Percentiles rank a stretch among this genome's conserved stretches.
Conservation (phyloP, 2,329 filamentous ascomycete genomes). For the Thyridium curvatum region DNA sequence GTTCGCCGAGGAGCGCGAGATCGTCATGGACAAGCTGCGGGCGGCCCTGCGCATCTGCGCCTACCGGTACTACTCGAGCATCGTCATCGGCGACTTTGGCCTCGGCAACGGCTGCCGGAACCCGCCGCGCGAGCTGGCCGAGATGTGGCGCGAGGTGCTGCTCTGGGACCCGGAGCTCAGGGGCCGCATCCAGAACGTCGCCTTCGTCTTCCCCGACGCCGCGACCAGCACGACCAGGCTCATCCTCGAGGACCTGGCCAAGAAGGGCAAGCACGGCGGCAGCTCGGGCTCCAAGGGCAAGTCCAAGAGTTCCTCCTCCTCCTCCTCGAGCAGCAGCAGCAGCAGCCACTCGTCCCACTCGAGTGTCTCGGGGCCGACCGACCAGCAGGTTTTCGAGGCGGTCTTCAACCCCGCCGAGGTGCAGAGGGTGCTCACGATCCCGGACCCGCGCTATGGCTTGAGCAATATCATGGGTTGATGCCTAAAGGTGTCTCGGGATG, state of each 20-base stretch:
- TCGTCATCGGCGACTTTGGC: conserved; percentile 60
- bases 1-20: conserved; percentile 63
- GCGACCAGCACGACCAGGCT: conserved; percentile 45
- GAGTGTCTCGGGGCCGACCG: conserved; percentile 21
- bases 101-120: conserved; percentile 59
- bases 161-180: conserved; percentile 56
- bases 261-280: conserved; percentile 43
- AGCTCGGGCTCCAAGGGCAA: conserved; percentile 21
- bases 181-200: conserved; percentile 54
- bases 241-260: conserved; percentile 49
- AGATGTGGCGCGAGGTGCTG: conserved; percentile 60
- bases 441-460: conserved; percentile 48
- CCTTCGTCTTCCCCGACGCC: conserved; percentile 59
- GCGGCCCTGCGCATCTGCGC: conserved; percentile 65
- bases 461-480: conserved; percentile 39
- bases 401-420: conserved; percentile 47
- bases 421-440: conserved; percentile 39
- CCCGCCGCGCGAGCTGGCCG: conserved; percentile 57
- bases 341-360: conserved; percentile 17
- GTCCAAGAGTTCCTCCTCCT: conserved; percentile 18
- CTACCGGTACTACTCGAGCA: conserved; percentile 47
- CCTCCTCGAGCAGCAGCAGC: conserved; percentile 17
- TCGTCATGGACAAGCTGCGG: conserved; percentile 68
- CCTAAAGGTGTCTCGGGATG: background rate
- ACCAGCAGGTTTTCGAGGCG: conserved; percentile 46